Evolutionary conservation across 1,284 basidiomycete species (phyloP).

Genomic region (Rhodotorula mucilaginosa): DNA sequence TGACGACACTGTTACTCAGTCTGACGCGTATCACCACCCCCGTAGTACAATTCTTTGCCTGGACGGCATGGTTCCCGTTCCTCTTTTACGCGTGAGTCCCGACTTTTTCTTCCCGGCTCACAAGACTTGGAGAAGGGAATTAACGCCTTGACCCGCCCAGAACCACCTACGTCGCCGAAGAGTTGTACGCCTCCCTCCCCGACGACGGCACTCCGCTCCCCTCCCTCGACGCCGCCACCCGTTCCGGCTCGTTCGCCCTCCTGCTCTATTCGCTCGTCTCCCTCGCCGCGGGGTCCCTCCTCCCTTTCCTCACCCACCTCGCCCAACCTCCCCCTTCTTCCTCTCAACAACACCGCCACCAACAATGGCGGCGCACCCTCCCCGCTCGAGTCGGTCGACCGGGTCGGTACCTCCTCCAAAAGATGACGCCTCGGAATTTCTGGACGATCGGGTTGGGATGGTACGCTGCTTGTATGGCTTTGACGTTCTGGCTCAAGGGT

Average conservation of each 20-base stretch:
- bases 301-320: constrained; percentile 68
- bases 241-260: constrained; percentile 77
- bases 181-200: constrained; percentile 45
- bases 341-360: no score
- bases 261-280: constrained; percentile 72
- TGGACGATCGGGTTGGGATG: constrained; percentile 77
- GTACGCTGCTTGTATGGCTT: constrained; percentile 70
- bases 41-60: constrained; percentile 60
- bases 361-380: constrained; percentile 5
- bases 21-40: no score
- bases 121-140: neutral
- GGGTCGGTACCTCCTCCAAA: constrained; percentile 41
- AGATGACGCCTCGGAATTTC: constrained; percentile 78
- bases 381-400: constrained; percentile 24
- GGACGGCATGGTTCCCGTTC: constrained; percentile 71
- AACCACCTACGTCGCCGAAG: constrained; percentile 42
- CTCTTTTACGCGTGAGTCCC: constrained; percentile 63
- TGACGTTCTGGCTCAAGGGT: constrained; percentile 78
- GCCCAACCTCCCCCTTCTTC: constrained; percentile 46
- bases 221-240: constrained; percentile 62
- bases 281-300: constrained; percentile 64
- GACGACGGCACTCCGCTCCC: constrained; percentile 52
- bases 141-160: neutral
- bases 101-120: no score
- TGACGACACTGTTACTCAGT: no score